Evolutionary conservation across 176 grass and related monocot genomes (phyloP).

Genomic region (Oryza glaberrima): DNA sequence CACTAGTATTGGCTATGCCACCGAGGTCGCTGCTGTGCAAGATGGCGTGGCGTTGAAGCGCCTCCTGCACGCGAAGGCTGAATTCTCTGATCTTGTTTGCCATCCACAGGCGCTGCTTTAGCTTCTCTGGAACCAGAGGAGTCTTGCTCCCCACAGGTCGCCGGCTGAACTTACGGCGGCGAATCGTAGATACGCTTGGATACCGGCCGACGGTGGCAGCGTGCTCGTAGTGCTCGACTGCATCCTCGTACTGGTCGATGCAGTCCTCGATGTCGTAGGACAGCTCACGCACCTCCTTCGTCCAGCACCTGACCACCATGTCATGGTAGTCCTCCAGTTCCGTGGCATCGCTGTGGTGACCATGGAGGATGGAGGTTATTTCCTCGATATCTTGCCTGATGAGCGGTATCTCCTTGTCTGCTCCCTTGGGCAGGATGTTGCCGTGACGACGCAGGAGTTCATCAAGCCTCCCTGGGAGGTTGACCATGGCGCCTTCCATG

Average conservation of each 20-base stretch:
- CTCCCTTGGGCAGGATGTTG: slow-evolving; percentile 13
- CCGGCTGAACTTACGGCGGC: neutral
- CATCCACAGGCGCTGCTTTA: slow-evolving; percentile 38
- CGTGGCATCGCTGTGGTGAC: neutral
- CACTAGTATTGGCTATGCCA: neutral
- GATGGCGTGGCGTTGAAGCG: neutral
- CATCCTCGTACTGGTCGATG: slow-evolving; percentile 1
- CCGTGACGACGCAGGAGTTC: neutral
- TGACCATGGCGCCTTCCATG: slow-evolving; percentile 23
- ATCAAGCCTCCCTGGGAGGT: slow-evolving; percentile 13
- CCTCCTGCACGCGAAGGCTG: slow-evolving; percentile 26
- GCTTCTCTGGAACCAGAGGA: neutral
- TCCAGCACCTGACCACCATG: slow-evolving; percentile 21
- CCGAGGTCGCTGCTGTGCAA: neutral
- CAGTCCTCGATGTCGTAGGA: slow-evolving; percentile 35
- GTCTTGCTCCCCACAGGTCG: neutral
- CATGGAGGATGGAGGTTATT: neutral
- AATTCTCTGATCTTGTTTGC: slow-evolving; percentile 46
- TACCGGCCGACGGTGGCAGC: neutral
- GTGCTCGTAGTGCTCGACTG: neutral
- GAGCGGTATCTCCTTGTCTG: neutral
- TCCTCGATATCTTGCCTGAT: slow-evolving; percentile 21
- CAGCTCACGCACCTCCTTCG: slow-evolving; percentile 44
- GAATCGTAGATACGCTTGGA: neutral
- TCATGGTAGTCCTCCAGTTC: neutral